phyloP scores from a whole-genome alignment of 495 filamentous ascomycete species.

The Lepraria neglecta region DNA sequence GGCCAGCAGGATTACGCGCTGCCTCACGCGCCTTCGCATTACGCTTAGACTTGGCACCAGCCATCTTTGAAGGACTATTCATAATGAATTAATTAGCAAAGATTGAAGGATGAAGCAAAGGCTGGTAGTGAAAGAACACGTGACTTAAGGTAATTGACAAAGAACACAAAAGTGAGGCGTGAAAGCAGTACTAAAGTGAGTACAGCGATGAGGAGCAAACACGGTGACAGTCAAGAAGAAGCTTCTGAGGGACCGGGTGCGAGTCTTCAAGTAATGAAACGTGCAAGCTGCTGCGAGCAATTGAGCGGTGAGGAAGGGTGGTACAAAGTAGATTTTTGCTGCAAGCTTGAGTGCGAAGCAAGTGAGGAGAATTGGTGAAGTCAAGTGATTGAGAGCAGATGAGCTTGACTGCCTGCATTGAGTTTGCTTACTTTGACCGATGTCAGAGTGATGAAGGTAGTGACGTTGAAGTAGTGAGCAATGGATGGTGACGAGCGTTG shows the following conservation, averaged over 20 bases:
- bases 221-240: neutral
- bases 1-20: neutral
- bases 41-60: neutral
- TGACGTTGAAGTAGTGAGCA: slow-evolving; percentile 4
- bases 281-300: neutral
- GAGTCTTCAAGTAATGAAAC: neutral
- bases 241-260: neutral
- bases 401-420: neutral
- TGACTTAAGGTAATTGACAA: neutral
- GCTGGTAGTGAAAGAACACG: neutral
- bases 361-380: neutral
- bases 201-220: neutral
- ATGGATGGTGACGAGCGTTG: neutral
- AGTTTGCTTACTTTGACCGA: neutral
- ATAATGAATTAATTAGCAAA: neutral
- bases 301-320: neutral
- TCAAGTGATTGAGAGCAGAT: neutral
- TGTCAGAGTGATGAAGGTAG: slow-evolving; percentile 34
- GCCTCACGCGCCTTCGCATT: neutral
- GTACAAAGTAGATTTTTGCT: neutral
- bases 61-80: neutral
- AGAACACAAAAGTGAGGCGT: neutral
- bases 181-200: neutral
- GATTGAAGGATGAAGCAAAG: neutral
- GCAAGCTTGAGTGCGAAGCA: neutral